Base-by-base conservation (phyloP, 2,329 filamentous ascomycete genomes). In the Botryotinia narcissicola region DNA sequence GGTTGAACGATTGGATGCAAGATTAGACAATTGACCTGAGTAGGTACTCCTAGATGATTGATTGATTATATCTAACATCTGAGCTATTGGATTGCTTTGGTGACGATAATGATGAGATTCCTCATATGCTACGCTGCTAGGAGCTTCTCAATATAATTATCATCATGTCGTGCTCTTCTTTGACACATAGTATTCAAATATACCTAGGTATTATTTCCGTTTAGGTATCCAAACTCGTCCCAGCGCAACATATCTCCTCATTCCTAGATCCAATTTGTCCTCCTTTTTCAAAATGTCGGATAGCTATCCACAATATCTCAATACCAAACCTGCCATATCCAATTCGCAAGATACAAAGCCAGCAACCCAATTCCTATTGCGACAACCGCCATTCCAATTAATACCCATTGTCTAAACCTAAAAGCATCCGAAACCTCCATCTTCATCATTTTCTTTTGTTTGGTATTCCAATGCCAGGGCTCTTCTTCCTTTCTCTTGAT, bases 341-440 rank as follows among this genome's bases (percentile, higher is more conserved):
- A 44, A 48, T 42, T 48, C 42, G 42, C 71, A 57, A 73, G 44
- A 68, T 40, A 69, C 12, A 73, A 12, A 5, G 25, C 20, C 6
- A 73, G 18, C 40, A 74, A 61, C n/a, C 73, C 73, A 5, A 73
- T 8, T 25, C 63, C 62, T 14, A 35, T 60, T 35, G 70, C 57
- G 22, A 72, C 32, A 22, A 74, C 48, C 6, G 74, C 42, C 46
- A 60, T 70, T 29, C 69, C 67, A 20, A 76, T 46, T 29, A 78
- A 72, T 16, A 81, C 79, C 76, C 77, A 78, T 69, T 78, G 78
- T 73, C 80, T 66, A 12, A 81, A 68, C 68, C 62, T 70, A 75
- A 80, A 81, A 16, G 80, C 80, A 76, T 81, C 80, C 62, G 77
- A 75, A 40, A 81, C 73, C 74, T 81, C 80, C 69, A 76, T 78